Conservation (phyloP, 371 early-diverging fungal genomes). For the Mucor piriformis region DNA sequence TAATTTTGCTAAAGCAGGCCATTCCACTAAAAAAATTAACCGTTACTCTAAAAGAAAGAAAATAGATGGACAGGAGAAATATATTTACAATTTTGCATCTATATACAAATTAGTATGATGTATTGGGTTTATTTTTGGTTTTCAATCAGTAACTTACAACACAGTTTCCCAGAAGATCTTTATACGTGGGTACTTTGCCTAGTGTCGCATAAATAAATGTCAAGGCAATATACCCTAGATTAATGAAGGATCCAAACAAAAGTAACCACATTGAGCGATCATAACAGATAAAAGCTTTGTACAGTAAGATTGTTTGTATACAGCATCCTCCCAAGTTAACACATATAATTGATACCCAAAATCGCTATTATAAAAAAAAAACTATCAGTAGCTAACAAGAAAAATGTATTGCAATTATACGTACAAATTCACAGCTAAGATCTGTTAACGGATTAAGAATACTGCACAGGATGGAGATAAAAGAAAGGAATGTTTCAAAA, state of each 20-base stretch:
- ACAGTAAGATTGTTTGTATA: constrained; percentile 46
- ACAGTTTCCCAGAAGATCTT: constrained; percentile 45
- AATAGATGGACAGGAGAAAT: neutral
- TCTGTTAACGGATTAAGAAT: constrained; percentile 35
- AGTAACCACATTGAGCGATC: constrained; percentile 35
- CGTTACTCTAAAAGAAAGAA: neutral
- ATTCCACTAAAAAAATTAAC: constrained; percentile 33
- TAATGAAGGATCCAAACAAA: constrained; percentile 40
- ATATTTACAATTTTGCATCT: constrained; percentile 41
- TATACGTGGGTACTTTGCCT: constrained; percentile 34
- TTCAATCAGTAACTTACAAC: constrained; percentile 23
- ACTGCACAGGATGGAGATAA: constrained; percentile 36
- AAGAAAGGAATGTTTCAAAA: constrained; percentile 31
- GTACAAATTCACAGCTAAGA: constrained; percentile 37
- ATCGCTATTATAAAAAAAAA: constrained; percentile 30
- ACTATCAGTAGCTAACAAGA: neutral
- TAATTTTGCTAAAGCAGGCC: constrained; percentile 53
- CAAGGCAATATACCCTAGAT: constrained; percentile 45
- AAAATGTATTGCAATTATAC: neutral
- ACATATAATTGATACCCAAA: constrained; percentile 49
- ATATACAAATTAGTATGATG: neutral
- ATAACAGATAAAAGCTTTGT: constrained; percentile 53
- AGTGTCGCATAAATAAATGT: constrained; percentile 35
- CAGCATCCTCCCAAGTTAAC: constrained; percentile 46
- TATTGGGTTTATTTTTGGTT: too few relatives aligned